Evolutionary conservation across 805 yeast species (phyloP), one percentile per base, ranked within the genome.

Genomic region (Sugiyamaella chiloensis): DNA sequence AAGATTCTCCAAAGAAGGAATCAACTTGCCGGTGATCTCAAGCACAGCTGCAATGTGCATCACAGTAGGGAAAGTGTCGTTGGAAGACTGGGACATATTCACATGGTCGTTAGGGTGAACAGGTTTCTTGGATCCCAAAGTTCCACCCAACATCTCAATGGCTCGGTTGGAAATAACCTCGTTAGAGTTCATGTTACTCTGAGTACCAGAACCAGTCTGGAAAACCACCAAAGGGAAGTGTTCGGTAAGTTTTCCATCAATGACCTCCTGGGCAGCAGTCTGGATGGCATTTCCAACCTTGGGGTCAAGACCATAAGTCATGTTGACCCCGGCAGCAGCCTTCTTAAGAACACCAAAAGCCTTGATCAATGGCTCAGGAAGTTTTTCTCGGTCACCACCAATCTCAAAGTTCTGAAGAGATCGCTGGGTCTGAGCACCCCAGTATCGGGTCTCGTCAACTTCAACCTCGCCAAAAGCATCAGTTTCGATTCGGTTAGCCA

Each of bases 161-260:
- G 99, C 99, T 64, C 99, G 83, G 80, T 93, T 93, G 48, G 96
- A 87, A 63, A 93, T 93, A 59, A 93, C 99, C 75, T 93, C 99
- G 70, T 93, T 93, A 64, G 98, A 96, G 70, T 93, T 91, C 98
- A 93, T 5, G 37, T 34, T 34, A 34, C 21, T 19, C 20, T 93
- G 99, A 50, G 99, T 93, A 68, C 99, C 99, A 26, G 96, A 87
- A 51, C 99, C 99, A 51, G 99, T 93, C 76, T 93, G 99, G 85
- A 89, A 93, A 32, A 93, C 97, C 50, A 93, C 99, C 67, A 93
- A 76, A 49, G 99, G 99, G 83, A 93, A 93, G 70, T 93, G 96
- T 62, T 85, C 96, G 54, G 81, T 78, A 65, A 93, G 79, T 69
- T 88, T 87, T 56, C 99, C 99, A 59, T 84, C 87, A 41, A 86